A percentile compares a stretch with the other conserved stretches of the same genome.
Conservation (phyloP, 2,329 filamentous ascomycete genomes). For the Trichoderma arundinaceum region DNA sequence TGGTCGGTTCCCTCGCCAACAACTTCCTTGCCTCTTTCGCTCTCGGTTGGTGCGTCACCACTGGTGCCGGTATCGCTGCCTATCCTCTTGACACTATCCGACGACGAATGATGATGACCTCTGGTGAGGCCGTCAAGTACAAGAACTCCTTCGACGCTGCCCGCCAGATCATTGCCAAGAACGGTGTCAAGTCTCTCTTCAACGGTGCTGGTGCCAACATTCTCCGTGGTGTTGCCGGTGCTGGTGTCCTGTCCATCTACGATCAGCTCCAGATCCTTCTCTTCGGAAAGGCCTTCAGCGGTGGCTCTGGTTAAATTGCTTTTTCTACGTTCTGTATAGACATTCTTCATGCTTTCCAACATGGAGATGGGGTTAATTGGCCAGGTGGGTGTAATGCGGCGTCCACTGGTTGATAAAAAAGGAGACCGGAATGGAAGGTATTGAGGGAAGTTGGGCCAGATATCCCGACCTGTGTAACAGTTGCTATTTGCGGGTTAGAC, state of each 20-base stretch:
- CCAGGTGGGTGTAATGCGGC: slow-evolving; percentile 47
- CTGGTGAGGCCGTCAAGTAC: slow-evolving; percentile 99
- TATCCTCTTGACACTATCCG: slow-evolving; percentile 99
- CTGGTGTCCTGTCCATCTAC: slow-evolving; percentile 99
- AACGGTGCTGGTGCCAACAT: slow-evolving; percentile 99
- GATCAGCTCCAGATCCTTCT: slow-evolving; percentile 98
- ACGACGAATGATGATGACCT: slow-evolving; percentile 99
- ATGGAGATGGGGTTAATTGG: slow-evolving; percentile 41
- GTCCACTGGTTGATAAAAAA: slow-evolving; percentile 50
- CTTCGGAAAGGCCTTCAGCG: slow-evolving; percentile 99
- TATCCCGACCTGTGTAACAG: slow-evolving; percentile 49
- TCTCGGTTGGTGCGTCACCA: slow-evolving; percentile 99
- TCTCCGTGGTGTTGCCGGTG: slow-evolving; percentile 99
- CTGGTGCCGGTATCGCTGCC: slow-evolving; percentile 99
- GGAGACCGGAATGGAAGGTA: slow-evolving; percentile 55
- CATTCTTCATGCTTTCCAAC: slow-evolving; percentile 40
- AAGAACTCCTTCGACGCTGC: slow-evolving; percentile 93
- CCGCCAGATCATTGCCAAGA: slow-evolving; percentile 94
- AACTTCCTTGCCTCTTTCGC: slow-evolving; percentile 99
- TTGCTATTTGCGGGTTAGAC: slow-evolving; percentile 55
- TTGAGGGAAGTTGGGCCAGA: slow-evolving; percentile 51
- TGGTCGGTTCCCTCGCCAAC: slow-evolving; percentile 87
- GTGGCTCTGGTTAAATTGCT: slow-evolving; percentile 57
- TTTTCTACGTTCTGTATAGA: slow-evolving; percentile 51
- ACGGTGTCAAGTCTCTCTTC: slow-evolving; percentile 99